Conservation (phyloP, 441 rosid species). For the Viola pubescens region DNA sequence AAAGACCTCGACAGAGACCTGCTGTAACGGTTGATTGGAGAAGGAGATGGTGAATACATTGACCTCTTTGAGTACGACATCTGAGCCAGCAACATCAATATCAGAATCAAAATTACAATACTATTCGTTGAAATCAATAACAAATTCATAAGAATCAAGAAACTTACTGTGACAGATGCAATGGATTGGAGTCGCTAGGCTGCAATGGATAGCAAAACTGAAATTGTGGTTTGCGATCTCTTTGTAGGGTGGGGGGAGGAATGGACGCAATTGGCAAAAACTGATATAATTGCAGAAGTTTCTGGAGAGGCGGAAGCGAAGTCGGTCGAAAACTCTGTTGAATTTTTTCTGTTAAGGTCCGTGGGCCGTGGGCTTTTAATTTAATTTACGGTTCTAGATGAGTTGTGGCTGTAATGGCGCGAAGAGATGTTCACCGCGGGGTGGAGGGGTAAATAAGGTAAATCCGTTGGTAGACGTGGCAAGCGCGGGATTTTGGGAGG, state of each 20-base stretch:
- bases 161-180: background rate
- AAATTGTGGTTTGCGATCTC: background rate
- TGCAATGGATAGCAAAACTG: background rate
- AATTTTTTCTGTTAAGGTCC: constrained; percentile 20
- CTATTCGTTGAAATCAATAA: no score
- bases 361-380: background rate
- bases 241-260: background rate
- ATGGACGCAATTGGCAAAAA: background rate
- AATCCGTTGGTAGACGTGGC: no score
- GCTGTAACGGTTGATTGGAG: constrained; percentile 42
- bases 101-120: background rate
- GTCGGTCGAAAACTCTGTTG: constrained; percentile 11
- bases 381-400: no score
- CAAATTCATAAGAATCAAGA: background rate
- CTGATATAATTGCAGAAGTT: constrained; percentile 30
- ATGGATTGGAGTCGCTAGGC: background rate
- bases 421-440: background rate
- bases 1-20: constrained; percentile 57
- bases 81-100: constrained; percentile 19
- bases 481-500: no score
- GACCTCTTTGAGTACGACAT: constrained; percentile 72
- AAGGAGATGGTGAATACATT: constrained; percentile 52
- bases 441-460: background rate
- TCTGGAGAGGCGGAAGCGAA: constrained; percentile 49
- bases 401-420: no score